Percentiles rank a stretch among this genome's conserved stretches.
These are phyloP conservation scores for Didymella arachidicola DNA, from an alignment of 2,329 filamentous ascomycete species.

Conservation along the genomic window DNA sequence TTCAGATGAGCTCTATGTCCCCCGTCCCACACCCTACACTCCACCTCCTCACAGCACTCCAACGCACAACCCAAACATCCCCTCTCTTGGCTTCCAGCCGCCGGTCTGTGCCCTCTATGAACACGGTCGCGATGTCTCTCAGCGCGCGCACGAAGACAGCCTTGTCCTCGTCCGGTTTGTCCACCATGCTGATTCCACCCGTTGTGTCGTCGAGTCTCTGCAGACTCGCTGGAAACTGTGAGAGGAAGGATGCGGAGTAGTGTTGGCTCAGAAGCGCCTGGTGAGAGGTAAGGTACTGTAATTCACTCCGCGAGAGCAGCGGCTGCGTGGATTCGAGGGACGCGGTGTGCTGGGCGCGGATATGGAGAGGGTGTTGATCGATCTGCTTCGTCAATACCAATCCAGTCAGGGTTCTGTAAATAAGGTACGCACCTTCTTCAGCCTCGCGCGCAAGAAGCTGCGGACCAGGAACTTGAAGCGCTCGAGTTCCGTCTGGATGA, in stretches of 20 bases:
- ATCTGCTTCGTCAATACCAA: slow-evolving; percentile 60
- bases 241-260: slow-evolving; percentile 84
- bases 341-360: slow-evolving; percentile 60
- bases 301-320: slow-evolving; percentile 76
- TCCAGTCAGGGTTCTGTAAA: not conserved
- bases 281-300: slow-evolving; percentile 83
- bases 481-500: slow-evolving; percentile 95
- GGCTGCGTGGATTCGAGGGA: slow-evolving; percentile 59
- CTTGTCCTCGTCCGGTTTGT: slow-evolving; percentile 79
- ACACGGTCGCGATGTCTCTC: slow-evolving; percentile 64
- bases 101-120: slow-evolving; percentile 67
- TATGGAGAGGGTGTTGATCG: slow-evolving; percentile 77
- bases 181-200: slow-evolving; percentile 91
- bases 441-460: slow-evolving; percentile 80
- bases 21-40: slow-evolving; percentile 67
- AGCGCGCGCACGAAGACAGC: slow-evolving; percentile 85
- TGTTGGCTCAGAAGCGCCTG: slow-evolving; percentile 84
- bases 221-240: slow-evolving; percentile 78
- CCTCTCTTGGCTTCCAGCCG: slow-evolving; percentile 56
- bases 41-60: slow-evolving; percentile 66
- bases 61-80: slow-evolving; percentile 66
- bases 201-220: slow-evolving; percentile 89
- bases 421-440: slow-evolving; percentile 72
- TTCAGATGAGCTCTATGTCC: slow-evolving; percentile 69
- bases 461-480: slow-evolving; percentile 91